phyloP scores from a whole-genome alignment of 441 rosid genomes.

The Gossypium gossypioides region DNA sequence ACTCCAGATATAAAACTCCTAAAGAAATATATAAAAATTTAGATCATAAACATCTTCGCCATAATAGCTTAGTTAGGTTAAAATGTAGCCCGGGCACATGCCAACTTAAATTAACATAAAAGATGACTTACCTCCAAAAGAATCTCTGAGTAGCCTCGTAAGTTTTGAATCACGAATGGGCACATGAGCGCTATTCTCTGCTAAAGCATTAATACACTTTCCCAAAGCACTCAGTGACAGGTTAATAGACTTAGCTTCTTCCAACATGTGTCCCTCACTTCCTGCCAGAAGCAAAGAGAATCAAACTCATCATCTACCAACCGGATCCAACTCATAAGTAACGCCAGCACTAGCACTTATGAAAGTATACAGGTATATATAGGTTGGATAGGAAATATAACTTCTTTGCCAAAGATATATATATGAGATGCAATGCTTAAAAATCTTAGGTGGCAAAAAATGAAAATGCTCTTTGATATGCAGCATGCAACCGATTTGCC shows the following conservation, averaged over 20 bases:
- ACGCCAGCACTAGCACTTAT: not conserved
- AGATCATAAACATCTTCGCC: not conserved
- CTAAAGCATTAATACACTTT: conserved; percentile 95
- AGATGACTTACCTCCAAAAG: conserved; percentile 80
- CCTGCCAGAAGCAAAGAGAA: conserved; percentile 43
- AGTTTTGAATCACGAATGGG: conserved; percentile 98
- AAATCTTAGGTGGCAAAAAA: not conserved
- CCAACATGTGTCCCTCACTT: conserved; percentile 96
- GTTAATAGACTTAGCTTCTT: conserved; percentile 95
- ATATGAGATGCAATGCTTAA: not conserved
- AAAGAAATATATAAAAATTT: not conserved
- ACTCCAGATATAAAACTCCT: conserved; percentile 2
- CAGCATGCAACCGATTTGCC: not conserved
- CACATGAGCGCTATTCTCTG: conserved; percentile 88
- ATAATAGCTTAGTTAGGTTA: conserved; percentile 5
- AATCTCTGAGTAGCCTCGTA: conserved; percentile 84
- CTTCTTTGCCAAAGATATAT: not conserved
- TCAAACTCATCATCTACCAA: conserved; percentile 7
- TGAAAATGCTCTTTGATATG: not conserved
- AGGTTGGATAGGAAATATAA: not conserved
- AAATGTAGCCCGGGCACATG: not conserved
- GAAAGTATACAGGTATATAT: not conserved
- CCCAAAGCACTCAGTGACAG: conserved; percentile 98
- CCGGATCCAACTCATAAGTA: not conserved
- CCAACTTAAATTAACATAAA: conserved; percentile 6